Evolutionary conservation across 306 rosid genomes (phyloP).

Genomic region (Morella rubra): DNA sequence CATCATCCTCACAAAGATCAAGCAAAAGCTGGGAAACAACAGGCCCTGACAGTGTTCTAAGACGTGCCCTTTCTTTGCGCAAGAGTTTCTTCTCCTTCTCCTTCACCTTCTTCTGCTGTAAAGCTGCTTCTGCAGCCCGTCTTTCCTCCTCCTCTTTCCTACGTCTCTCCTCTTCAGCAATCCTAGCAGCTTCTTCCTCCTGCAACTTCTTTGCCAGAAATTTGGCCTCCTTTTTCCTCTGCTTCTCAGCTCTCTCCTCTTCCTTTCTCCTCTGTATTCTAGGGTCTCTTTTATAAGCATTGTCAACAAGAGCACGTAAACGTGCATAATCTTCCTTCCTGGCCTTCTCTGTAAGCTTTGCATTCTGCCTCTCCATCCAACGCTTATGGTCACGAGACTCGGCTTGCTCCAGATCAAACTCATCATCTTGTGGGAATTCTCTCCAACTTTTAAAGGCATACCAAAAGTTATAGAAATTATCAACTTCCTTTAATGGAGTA

Average conservation of each 20-base stretch:
- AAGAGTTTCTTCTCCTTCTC: constrained; percentile 95
- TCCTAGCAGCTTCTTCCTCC: constrained; percentile 90
- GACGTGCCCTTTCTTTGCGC: constrained; percentile 87
- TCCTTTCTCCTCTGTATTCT: constrained; percentile 87
- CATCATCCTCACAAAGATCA: constrained; percentile 60
- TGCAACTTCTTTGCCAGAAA: constrained; percentile 74
- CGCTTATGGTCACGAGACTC: constrained; percentile 94
- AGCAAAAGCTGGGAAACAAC: constrained; percentile 48
- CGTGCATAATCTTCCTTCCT: constrained; percentile 93
- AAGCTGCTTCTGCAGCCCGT: constrained; percentile 81
- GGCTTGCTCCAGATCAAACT: constrained; percentile 94
- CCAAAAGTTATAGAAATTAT: constrained; percentile 86
- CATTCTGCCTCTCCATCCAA: constrained; percentile 99
- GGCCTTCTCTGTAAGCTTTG: constrained; percentile 85
- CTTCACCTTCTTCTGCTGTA: constrained; percentile 73
- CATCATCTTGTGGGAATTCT: constrained; percentile 97
- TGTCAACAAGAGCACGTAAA: constrained; percentile 84
- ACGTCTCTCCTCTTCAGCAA: constrained; percentile 74
- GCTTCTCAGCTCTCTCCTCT: constrained; percentile 82
- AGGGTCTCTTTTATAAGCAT: constrained; percentile 91
- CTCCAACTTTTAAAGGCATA: constrained; percentile 94
- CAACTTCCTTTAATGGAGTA: constrained; percentile 62
- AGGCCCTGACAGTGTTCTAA: constrained; percentile 69
- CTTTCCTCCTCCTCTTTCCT: constrained; percentile 76
- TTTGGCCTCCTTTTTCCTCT: constrained; percentile 84